Evolutionary conservation across 192 early-diverging fungal genomes (phyloP), one percentile per base, ranked within the genome.

Genomic region (Thamnidium elegans): DNA sequence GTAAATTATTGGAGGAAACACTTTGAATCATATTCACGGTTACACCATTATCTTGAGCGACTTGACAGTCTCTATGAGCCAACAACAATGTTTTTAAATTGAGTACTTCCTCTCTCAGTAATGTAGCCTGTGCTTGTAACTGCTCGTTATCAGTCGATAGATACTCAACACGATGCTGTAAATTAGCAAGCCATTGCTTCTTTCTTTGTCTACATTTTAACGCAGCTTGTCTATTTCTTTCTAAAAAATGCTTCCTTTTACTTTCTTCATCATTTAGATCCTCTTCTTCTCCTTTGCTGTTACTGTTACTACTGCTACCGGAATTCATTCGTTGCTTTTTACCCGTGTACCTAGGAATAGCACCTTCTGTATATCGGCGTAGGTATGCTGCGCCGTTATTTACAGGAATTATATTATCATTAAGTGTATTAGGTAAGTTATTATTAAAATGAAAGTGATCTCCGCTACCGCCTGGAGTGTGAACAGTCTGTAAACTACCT

Each of bases 181-280:
- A 84, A 64, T 89, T 84, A 58, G 84, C 77, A 23, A 96, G 79
- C 92, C 92, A 94, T 70, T 91, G 83, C 77, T 96, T 96, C 74
- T 96, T 96, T 58, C 92, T 88, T 65, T 92, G 92, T 21, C 94
- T 84, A 67, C 94, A 96, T 79, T 96, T 94, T 14, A 92, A 77
- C 0, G 94, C 94, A 43, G 94, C 94, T 79, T 90, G 85, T 65
- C 94, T 85, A 73, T 96, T 96, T 44, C 93, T 80, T 69, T 96
- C 94, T 51, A 96, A 79, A 74, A 94, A 94, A 60, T 84, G 86
- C 52, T 77, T 82, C 61, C 93, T 73, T 67, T 93, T 90, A 43
- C 89, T 89, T 7, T 77, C 77, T 45, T 67, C 76, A 17, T 55
- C 61, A 39, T 45, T 58, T 32, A 58, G 58, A 30, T 15, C 42